Conservation (phyloP, 148 eudicot species). For the Rhododendron simsii region DNA sequence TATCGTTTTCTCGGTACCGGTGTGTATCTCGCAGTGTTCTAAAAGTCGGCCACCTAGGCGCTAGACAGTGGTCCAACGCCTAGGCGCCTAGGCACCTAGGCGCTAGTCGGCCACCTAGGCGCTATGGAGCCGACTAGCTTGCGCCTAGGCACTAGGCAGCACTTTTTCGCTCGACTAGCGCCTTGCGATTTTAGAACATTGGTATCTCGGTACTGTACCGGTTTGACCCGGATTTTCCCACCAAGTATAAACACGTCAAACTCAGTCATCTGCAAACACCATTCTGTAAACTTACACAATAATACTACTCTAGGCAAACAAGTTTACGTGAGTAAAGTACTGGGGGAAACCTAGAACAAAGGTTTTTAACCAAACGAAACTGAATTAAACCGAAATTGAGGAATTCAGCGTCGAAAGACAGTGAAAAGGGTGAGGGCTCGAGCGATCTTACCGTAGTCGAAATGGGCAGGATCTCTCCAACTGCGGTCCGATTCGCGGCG, state of each 20-base stretch:
- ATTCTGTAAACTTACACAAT: neutral
- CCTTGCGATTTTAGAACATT: no score
- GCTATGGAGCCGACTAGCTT: no score
- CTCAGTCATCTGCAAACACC: neutral
- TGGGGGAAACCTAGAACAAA: neutral
- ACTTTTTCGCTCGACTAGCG: neutral
- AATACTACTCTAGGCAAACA: neutral
- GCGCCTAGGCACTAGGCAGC: neutral
- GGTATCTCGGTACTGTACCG: no score
- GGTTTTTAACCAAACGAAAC: neutral
- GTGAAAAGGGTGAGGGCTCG: neutral
- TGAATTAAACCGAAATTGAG: neutral
- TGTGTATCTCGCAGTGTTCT: neutral
- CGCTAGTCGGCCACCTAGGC: no score
- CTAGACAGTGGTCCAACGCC: neutral
- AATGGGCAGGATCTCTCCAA: neutral
- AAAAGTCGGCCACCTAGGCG: neutral
- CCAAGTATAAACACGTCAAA: no score
- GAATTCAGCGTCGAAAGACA: neutral
- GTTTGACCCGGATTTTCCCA: no score
- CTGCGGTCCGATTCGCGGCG: conserved; percentile 6
- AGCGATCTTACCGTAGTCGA: conserved; percentile 9
- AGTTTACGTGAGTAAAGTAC: neutral
- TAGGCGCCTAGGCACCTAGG: no score
- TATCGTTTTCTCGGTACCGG: neutral